Base-by-base conservation (phyloP, 192 early-diverging fungal species). In the Ramicandelaber brevisporus region DNA sequence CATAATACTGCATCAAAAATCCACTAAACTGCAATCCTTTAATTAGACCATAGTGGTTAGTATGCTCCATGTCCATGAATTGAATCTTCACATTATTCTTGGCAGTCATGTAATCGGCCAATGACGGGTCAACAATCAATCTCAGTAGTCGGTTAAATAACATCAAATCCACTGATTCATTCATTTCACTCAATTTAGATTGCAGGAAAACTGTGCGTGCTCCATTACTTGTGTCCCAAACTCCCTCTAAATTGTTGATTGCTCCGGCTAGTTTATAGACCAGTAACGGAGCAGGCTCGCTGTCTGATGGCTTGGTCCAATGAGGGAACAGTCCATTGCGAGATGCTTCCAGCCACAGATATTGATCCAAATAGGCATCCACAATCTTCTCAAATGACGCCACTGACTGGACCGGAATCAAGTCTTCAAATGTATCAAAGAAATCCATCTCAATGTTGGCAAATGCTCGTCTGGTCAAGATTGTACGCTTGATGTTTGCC, bases 301-400 rank as follows among this genome's bases (percentile, higher is more conserved):
- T 73, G 38, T 98, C 92, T 11, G 80, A 68, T 2, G 92, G 92
- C 43, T 98, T 98, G 46, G 95, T 84, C 92, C 92, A 98, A n/a
- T 79, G 68, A 14, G 92, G 88, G 68, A 93, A 98, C 27, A 98
- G 56, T 35, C 89, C 70, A 20, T 88, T 72, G 61, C 95, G 95
- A 40, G 89, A 85, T 8, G 85, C 88, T 38, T 98, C 92, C 46
- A 95, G 95, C 92, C 92, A 98, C 20, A 98, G 62, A 40, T 98
- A 98, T 48, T 98, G 92, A 47, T 98, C 92, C 35, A 98, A 57
- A 33, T 98, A 98, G 18, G 92, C 86, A 47, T 98, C 92, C 0
- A 87, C 87, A 36, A 98, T 98, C 55, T 98, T 98, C 46, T 98
- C 92, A n/a, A 98, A 53, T n/a, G 92, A 88, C 43, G 93, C 92